Percentiles rank a stretch among this genome's conserved stretches.
Conservation (phyloP, 257 asterid species). For the Fraxinus americana region DNA sequence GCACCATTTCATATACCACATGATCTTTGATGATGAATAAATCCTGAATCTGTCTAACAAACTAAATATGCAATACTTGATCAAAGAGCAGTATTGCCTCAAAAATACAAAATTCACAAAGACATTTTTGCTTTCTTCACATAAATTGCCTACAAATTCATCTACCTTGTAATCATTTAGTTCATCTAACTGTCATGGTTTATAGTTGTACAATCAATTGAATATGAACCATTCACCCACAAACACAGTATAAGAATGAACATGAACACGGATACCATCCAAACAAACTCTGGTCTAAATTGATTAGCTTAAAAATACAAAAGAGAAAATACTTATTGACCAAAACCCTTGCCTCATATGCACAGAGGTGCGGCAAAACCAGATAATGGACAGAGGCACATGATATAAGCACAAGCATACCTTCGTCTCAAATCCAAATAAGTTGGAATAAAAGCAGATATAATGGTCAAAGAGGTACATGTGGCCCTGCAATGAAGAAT, state of each 20-base stretch:
- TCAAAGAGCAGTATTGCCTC: background rate
- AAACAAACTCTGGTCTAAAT: background rate
- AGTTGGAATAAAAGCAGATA: slow-evolving; percentile 94
- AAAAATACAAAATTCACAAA: background rate
- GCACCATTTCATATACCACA: background rate
- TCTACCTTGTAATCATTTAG: background rate
- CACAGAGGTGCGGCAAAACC: background rate
- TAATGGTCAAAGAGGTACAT: slow-evolving; percentile 80
- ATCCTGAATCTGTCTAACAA: background rate
- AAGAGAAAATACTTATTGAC: background rate
- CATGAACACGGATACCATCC: background rate
- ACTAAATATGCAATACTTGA: background rate
- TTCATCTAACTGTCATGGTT: background rate
- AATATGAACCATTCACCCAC: background rate
- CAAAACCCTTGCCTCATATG: background rate
- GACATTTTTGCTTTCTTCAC: background rate
- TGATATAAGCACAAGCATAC: slow-evolving; percentile 38
- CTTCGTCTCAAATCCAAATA: slow-evolving; percentile 98
- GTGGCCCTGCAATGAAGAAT: slow-evolving; percentile 81
- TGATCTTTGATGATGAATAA: background rate
- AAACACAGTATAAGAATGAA: background rate
- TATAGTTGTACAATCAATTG: background rate
- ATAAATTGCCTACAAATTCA: background rate
- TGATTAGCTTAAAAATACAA: background rate
- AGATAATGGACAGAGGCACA: background rate